Percentiles rank a stretch among this genome's conserved stretches.
These are phyloP conservation scores for Crucibulum laeve DNA, from an alignment of 768 basidiomycete species.

Conservation along the genomic window DNA sequence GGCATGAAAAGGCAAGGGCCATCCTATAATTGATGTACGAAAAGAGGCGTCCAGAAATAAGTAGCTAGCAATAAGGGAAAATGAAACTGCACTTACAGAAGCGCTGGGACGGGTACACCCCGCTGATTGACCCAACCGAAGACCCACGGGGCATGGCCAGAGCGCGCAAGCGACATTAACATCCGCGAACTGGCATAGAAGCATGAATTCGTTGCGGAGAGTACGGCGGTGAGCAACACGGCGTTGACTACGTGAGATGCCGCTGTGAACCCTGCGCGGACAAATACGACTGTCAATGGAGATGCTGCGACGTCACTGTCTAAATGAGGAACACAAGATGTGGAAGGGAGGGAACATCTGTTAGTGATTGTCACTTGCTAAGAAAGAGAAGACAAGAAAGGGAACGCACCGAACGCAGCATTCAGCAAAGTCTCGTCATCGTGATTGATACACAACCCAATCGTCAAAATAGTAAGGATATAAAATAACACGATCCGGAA, in stretches of 20 bases:
- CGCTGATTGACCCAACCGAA: slow-evolving; percentile 63
- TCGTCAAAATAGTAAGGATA: slow-evolving; percentile 58
- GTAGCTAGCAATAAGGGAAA: slow-evolving; percentile 16
- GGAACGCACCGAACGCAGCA: slow-evolving; percentile 35
- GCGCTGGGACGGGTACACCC: slow-evolving; percentile 58
- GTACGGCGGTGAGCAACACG: slow-evolving; percentile 59
- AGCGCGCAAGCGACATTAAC: slow-evolving; percentile 55
- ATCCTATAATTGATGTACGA: slow-evolving; percentile 28
- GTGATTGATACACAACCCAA: slow-evolving; percentile 63
- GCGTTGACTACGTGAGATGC: slow-evolving; percentile 63
- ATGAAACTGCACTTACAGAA: slow-evolving; percentile 39
- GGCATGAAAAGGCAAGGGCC: slow-evolving; percentile 40
- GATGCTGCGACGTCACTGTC: slow-evolving; percentile 51
- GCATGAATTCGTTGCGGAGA: slow-evolving; percentile 62
- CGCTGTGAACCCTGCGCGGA: slow-evolving; percentile 57
- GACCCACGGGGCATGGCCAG: slow-evolving; percentile 59
- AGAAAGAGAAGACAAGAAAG: neutral
- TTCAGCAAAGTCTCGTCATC: slow-evolving; percentile 47
- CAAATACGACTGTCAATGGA: slow-evolving; percentile 61
- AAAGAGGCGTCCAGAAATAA: slow-evolving; percentile 1
- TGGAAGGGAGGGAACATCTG: too few species aligned
- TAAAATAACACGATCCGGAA: slow-evolving; percentile 65
- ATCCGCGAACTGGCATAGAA: slow-evolving; percentile 65
- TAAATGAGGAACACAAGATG: too few species aligned
- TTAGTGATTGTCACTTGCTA: too few species aligned